These are phyloP conservation scores for Linnemannia zychae DNA, from an alignment of 192 early-diverging fungal species.

Conservation along the genomic window DNA sequence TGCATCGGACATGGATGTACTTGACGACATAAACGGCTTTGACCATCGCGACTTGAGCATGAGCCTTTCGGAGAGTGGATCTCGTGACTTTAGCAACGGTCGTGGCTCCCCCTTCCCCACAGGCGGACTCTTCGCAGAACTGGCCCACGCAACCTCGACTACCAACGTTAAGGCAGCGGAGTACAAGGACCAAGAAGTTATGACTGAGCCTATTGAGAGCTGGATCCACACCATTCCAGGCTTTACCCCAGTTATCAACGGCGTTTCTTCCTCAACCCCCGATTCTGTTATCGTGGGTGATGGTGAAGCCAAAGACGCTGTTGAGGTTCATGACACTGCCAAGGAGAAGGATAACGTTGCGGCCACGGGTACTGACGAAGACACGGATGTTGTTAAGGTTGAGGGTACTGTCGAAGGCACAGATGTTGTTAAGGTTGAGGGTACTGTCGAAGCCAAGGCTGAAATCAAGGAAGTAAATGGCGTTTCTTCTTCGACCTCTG, in stretches of 20 bases:
- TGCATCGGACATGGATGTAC: conserved; percentile 15
- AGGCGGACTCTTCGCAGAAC: conserved; percentile 36
- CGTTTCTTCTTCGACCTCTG: neutral
- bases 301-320: neutral
- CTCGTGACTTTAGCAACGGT: conserved; percentile 32
- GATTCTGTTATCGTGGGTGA: neutral
- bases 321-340: neutral
- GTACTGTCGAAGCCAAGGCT: neutral
- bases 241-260: conserved; percentile 1
- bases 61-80: conserved; percentile 26
- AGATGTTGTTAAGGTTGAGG: neutral
- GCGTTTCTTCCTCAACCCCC: neutral
- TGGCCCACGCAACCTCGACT: conserved; percentile 38
- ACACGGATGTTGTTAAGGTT: neutral
- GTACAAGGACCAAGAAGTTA: conserved; percentile 42
- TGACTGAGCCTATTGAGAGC: conserved; percentile 51
- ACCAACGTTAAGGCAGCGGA: conserved; percentile 21
- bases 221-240: conserved; percentile 51
- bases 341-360: neutral
- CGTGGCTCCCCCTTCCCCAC: conserved; percentile 45
- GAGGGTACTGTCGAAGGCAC: neutral
- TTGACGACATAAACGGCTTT: conserved; percentile 17
- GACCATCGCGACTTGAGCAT: conserved; percentile 44
- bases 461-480: neutral
- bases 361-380: neutral